Evolutionary conservation across 192 early-diverging fungal genomes (phyloP).

Genomic region (Backusella tuberculispora): DNA sequence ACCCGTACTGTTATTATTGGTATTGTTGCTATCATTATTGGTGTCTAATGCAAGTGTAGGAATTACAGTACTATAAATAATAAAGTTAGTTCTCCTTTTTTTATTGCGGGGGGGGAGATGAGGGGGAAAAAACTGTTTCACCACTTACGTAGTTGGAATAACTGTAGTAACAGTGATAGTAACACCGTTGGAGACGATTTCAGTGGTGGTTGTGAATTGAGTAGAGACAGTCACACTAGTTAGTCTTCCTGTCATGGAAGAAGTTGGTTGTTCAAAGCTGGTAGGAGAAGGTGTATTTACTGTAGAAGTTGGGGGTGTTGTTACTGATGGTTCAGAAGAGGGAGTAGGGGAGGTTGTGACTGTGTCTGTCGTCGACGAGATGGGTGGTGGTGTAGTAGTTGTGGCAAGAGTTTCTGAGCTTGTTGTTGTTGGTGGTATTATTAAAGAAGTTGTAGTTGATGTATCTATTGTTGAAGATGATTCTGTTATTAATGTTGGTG

Average conservation of each 20-base stretch:
- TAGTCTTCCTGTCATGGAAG: background rate
- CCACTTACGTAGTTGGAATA: constrained; percentile 21
- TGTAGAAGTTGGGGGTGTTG: background rate
- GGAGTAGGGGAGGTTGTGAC: background rate
- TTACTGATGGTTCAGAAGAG: background rate
- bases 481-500: background rate
- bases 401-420: too few species aligned
- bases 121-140: background rate
- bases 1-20: background rate
- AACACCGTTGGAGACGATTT: constrained; percentile 5
- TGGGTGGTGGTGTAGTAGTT: too few species aligned
- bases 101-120: background rate
- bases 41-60: constrained; percentile 15
- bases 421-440: background rate
- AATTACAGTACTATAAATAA: constrained; percentile 12
- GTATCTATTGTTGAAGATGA: background rate
- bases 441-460: background rate
- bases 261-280: background rate
- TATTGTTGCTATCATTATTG: background rate
- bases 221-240: constrained; percentile 2
- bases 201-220: constrained; percentile 9
- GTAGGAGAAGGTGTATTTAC: background rate
- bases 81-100: background rate
- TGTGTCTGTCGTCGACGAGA: background rate
- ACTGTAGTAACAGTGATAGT: constrained; percentile 20